These are phyloP conservation scores for Solanum medicagineum DNA, from an alignment of 257 asterid genomes.

Conservation along the genomic window DNA sequence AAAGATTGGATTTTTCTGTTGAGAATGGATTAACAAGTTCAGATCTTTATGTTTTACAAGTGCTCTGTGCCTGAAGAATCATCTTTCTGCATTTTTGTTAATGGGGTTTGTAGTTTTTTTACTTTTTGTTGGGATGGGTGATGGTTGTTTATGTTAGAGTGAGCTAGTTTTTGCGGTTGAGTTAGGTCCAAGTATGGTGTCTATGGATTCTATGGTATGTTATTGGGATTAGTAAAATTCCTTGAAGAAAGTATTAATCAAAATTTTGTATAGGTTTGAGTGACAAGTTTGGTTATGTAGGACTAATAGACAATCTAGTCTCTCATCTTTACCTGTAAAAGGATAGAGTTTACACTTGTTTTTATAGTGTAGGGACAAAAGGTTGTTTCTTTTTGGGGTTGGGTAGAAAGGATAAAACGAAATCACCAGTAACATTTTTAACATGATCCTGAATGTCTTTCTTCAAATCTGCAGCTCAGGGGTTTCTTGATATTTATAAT, in stretches of 20 bases:
- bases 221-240: background rate
- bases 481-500: background rate
- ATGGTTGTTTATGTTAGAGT: background rate
- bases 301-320: background rate
- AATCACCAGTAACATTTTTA: background rate
- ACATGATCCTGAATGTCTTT: background rate
- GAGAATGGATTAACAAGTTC: background rate
- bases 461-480: background rate
- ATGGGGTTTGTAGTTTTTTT: background rate
- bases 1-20: background rate
- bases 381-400: background rate
- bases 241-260: background rate
- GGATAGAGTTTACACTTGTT: background rate
- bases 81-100: background rate
- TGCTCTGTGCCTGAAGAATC: background rate
- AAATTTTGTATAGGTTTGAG: background rate
- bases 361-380: background rate
- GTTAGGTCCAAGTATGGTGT: accelerated
- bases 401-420: background rate
- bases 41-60: background rate
- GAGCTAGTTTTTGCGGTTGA: background rate
- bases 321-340: background rate
- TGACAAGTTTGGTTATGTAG: background rate
- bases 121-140: background rate
- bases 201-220: background rate